Evolutionary conservation across 23 red algal genomes (phyloP), one percentile per base, ranked within the genome.

Genomic region (Gracilaria vermiculophylla): DNA sequence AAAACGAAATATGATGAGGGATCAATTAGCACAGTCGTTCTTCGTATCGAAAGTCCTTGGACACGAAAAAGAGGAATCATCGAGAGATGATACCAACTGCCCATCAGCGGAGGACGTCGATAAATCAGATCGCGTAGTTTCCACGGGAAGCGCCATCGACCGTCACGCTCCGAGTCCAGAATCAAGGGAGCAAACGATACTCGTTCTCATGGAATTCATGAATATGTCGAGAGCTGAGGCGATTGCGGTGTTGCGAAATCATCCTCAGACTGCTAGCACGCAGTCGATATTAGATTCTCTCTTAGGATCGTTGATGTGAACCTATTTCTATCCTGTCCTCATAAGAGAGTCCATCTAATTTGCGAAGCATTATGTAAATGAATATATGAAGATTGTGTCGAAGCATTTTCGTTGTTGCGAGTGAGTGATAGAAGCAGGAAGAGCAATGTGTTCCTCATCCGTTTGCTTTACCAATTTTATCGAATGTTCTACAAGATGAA

Each of bases 121-220:
- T 19, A 33, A 24, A n/a, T 12, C 3, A 61, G 58, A 40, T 57
- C 36, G 43, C 6, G 51, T 16, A 28, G 7, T n/a, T n/a, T 35
- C 27, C 23, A 19, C 61, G 21, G 60, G 64, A 50, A 37, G 36
- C 2, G 56, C 7, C 32, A 35, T 11, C 31, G 37, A 52, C 11
- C 48, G 43, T 32, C 41, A 32, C 23, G 8, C 58, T 11, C 51
- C 24, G 15, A 25, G 66, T 0, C 19, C 64, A 12, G 34, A 56
- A 45, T 66, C 51, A 40, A 56, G 67, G 35, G 83, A 87, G 36
- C 58, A 56, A 55, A 75, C 56, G 39, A 66, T 87, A 20, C 67
- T 87, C 2, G 67, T 54, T 21, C 37, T 87, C 10, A 87, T 87
- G 83, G 83, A 87, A 49, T 87, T 87, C 54, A 62, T 87, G 45